Evolutionary conservation across 2,329 filamentous ascomycete genomes (phyloP).

Genomic region (Emericellopsis cladophorae): DNA sequence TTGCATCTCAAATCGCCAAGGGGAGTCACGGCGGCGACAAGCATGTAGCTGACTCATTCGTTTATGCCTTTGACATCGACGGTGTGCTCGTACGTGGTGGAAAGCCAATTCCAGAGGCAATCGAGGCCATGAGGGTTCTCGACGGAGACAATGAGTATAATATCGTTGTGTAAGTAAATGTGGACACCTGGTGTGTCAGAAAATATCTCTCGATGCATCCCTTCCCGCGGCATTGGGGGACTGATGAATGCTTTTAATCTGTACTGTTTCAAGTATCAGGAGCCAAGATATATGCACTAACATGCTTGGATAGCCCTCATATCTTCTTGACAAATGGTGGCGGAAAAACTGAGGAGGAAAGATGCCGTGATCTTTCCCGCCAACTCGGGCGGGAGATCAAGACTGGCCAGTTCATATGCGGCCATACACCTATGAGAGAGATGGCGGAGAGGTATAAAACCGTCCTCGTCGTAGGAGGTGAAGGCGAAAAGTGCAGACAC

Average conservation of each 20-base stretch:
- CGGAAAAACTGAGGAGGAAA: conserved; percentile 84
- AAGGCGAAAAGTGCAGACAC: conserved; percentile 77
- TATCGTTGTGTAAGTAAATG: conserved; percentile 69
- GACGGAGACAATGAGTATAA: conserved; percentile 84
- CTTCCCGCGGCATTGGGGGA: too few species aligned
- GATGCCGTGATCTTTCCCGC: conserved; percentile 70
- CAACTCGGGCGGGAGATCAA: conserved; percentile 78
- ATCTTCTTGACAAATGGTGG: conserved; percentile 94
- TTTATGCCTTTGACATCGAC: conserved; percentile 74
- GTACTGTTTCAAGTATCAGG: too few species aligned
- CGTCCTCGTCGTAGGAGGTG: conserved; percentile 66
- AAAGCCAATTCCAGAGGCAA: conserved; percentile 69
- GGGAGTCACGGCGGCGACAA: too few species aligned
- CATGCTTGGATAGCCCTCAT: conserved; percentile 51
- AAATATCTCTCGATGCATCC: too few species aligned
- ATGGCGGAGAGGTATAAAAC: conserved; percentile 72
- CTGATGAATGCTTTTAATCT: too few species aligned
- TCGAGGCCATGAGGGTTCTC: conserved; percentile 81
- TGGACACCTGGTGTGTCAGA: too few species aligned
- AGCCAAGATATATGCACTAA: too few species aligned
- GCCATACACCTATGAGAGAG: conserved; percentile 89
- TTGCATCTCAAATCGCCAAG: too few species aligned
- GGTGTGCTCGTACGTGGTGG: conserved; percentile 79
- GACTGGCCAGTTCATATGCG: conserved; percentile 88
- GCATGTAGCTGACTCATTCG: conserved; percentile 46